Evolutionary conservation across 768 basidiomycete genomes (phyloP), one percentile per base, ranked within the genome.

Genomic region (Leucogyrophana mollusca): DNA sequence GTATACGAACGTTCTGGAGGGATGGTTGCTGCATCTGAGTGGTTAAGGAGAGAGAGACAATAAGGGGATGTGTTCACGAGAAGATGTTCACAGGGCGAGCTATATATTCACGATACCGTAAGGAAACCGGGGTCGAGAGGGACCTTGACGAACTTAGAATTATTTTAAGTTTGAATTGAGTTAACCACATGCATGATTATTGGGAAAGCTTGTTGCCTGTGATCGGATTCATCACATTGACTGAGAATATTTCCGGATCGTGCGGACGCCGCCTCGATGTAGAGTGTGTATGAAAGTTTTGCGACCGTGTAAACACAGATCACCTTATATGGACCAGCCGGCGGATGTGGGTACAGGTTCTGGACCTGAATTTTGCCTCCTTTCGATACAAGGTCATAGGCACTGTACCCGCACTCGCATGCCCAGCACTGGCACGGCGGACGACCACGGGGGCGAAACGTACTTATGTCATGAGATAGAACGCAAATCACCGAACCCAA

Each of bases 11-110:
- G 61, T 83, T 83, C 44, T 77, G 77, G 42, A 88, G 74, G 44
- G 89, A 89, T 34, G 89, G 89, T 34, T 74, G 76, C 64, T 91
- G 89, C 84, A 88, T 86, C 45, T 48, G 33, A n/a, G 56, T 53
- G 53, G 53, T 54, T 56, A 49, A 52, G 46, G 54, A 50, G 52
- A 43, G 61, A 20, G 41, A 34, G 30, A 45, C 17, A 37, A 45
- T 25, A 27, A 56, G 67, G 58, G 68, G 58, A 59, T 57, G 58
- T 60, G 62, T 61, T 69, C 69, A 68, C 50, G 61, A 35, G 34
- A 24, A 8, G 11, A 33, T 34, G 17, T 39, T 36, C 16, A 33
- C 40, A 63, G 60, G 54, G 57, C 56, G 58, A 62, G 65, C 67
- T 70, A 69, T 70, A 74, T 64, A 73, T 65, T 67, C 62, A 65